Evolutionary conservation across 352 stramenopile genomes (phyloP).

Genomic region (Pythium periplocum): DNA sequence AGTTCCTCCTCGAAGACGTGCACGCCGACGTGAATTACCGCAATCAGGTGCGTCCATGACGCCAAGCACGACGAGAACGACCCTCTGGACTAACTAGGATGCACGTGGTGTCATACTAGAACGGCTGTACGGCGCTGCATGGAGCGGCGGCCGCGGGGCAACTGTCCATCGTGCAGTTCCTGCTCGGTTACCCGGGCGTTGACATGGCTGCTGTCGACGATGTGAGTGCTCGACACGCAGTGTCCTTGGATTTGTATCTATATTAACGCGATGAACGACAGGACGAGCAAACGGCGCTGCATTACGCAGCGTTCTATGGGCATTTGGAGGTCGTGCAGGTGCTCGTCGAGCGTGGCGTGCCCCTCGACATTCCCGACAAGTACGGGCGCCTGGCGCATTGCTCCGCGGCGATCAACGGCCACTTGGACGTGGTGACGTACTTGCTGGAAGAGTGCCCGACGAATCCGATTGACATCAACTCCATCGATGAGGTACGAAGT

Average conservation of each 20-base stretch:
- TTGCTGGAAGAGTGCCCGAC: constrained; percentile 68
- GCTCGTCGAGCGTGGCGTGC: constrained; percentile 76
- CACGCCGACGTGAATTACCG: constrained; percentile 82
- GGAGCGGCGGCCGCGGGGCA: constrained; percentile 71
- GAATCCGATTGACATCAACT: constrained; percentile 83
- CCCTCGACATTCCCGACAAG: constrained; percentile 79
- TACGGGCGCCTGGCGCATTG: constrained; percentile 77
- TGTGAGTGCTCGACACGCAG: constrained; percentile 22
- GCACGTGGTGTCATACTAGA: constrained; percentile 26
- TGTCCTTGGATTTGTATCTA: background rate
- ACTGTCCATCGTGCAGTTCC: constrained; percentile 76
- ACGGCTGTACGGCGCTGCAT: constrained; percentile 78
- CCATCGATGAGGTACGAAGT: constrained; percentile 67
- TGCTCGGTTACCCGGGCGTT: constrained; percentile 54
- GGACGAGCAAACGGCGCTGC: constrained; percentile 79
- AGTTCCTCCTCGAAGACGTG: constrained; percentile 67
- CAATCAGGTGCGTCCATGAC: constrained; percentile 49
- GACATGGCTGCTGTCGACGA: constrained; percentile 62
- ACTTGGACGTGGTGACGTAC: constrained; percentile 82
- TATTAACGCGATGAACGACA: constrained; percentile 6
- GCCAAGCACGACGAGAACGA: background rate
- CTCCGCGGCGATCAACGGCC: constrained; percentile 79
- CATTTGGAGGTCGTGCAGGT: constrained; percentile 84
- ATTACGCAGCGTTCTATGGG: constrained; percentile 85
- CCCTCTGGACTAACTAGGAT: background rate